A percentile compares a stretch with the other conserved stretches of the same genome.
Conservation (phyloP, 2,329 filamentous ascomycete species). For the Nothomitra cinnamomea region DNA sequence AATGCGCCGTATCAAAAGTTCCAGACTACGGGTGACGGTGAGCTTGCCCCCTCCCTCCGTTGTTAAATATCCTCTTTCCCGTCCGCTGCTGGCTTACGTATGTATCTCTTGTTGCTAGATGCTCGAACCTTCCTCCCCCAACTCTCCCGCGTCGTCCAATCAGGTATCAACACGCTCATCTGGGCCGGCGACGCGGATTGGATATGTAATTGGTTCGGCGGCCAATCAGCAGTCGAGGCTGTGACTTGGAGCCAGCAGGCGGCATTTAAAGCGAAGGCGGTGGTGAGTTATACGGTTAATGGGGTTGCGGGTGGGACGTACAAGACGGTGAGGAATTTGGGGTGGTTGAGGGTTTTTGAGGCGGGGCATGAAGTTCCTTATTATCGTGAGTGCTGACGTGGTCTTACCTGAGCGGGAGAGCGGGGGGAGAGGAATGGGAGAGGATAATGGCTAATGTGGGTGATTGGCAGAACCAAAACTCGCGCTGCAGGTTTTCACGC, state of each 20-base stretch:
- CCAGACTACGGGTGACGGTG: slow-evolving; percentile 24
- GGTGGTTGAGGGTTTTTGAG: slow-evolving; percentile 30
- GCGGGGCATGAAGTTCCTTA: slow-evolving; percentile 27
- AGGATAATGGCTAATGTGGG: too few species aligned
- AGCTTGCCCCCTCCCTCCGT: slow-evolving; percentile 7
- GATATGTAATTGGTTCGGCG: slow-evolving; percentile 42
- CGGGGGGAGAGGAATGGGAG: too few species aligned
- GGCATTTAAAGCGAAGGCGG: slow-evolving; percentile 23
- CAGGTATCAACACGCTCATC: slow-evolving; percentile 31
- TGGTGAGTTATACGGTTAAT: slow-evolving; percentile 30
- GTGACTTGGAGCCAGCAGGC: slow-evolving; percentile 26
- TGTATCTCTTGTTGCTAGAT: too few species aligned
- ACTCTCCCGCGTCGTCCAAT: slow-evolving; percentile 29
- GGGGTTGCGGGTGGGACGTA: slow-evolving; percentile 31
- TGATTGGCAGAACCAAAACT: too few species aligned
- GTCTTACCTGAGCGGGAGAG: too few species aligned
- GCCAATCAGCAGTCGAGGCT: slow-evolving; percentile 27
- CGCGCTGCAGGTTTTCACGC: too few species aligned
- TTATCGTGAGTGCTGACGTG: too few species aligned
- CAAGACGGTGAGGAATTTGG: slow-evolving; percentile 33
- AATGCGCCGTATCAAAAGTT: slow-evolving; percentile 23
- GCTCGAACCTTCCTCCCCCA: slow-evolving; percentile 28
- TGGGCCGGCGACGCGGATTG: slow-evolving; percentile 42
- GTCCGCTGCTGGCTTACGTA: too few species aligned
- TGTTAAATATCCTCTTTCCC: background rate